Conservation (phyloP, 805 yeast genomes). For the Ogataea glucozyma region DNA sequence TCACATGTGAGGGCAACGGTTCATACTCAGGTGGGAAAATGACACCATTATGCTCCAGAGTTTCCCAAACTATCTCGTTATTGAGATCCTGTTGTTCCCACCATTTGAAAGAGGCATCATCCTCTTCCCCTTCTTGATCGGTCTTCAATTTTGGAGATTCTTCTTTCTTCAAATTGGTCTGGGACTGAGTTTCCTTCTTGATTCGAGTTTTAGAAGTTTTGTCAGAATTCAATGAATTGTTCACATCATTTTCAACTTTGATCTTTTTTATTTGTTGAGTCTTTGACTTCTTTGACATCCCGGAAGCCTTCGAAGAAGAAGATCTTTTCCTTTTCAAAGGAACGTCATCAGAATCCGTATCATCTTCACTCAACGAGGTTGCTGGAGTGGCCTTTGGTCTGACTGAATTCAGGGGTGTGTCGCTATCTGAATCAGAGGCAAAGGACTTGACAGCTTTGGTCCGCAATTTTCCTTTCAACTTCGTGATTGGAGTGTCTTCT, state of each 20-base stretch:
- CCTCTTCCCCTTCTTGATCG: conserved; percentile 31
- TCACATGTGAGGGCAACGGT: conserved; percentile 77
- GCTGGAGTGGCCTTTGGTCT: conserved; percentile 15
- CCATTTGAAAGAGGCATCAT: conserved; percentile 67
- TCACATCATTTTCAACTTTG: conserved; percentile 17
- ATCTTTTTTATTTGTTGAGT: too few species aligned
- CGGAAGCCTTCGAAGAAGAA: conserved; percentile 3
- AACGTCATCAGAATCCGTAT: conserved; percentile 14
- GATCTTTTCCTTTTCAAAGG: conserved; percentile 17
- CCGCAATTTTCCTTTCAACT: conserved; percentile 11
- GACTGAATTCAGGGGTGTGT: conserved; percentile 10
- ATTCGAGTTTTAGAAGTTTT: conserved; percentile 6
- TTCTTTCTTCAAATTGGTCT: conserved; percentile 13
- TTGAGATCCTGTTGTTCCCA: conserved; percentile 79
- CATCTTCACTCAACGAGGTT: conserved; percentile 23
- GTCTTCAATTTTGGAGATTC: conserved; percentile 22
- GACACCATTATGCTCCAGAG: conserved; percentile 87
- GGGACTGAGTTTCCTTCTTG: conserved; percentile 15
- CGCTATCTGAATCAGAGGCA: conserved; percentile 17
- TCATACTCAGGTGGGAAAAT: conserved; percentile 91
- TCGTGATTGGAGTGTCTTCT: conserved; percentile 19
- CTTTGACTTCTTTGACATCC: conserved; percentile 17
- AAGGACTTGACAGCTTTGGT: conserved; percentile 1
- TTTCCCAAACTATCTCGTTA: conserved; percentile 81
- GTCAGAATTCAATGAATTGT: neutral